Evolutionary conservation across 495 filamentous ascomycete species (phyloP), one percentile per base, ranked within the genome.

Genomic region (Mycothermus thermophilus): DNA sequence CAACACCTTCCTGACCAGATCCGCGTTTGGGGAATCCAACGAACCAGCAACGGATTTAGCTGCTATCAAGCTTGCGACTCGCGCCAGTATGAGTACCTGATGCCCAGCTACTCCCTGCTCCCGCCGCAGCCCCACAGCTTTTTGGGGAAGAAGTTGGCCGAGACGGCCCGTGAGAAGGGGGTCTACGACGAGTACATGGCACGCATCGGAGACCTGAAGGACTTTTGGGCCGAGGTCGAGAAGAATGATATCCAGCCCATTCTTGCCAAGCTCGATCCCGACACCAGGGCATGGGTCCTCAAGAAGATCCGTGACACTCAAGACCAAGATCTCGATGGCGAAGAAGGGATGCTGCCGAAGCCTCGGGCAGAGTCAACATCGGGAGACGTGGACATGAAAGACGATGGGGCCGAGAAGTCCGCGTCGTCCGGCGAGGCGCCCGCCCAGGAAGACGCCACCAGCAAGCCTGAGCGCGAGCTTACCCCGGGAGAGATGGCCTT

Each of bases 21-120:
- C 36, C 71, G 88, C 8, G 71, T 97, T 8, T 97, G 90, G 90
- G 90, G 82, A 6, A 78, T 93, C 32, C 71, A 90, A 50, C 64
- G 80, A 14, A 87, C 87, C 1, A 83, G 72, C 45, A 81, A 79
- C 35, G 67, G 75, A 34, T 97, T 96, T 65, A 93, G 77, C 54
- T 81, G 78, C 55, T 96, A 97, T 52, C 77, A 90, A 46, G 66
- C 82, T 26, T 94, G 87, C 50, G 90, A 96, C 49, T 93, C 83
- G 8, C 72, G 90, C 35, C 83, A 84, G 55, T 97, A 97, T 58
- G 90, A 97, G 51, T 97, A 96, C 50, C 64, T 97, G 25, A 82
- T 97, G 55, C 90, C 90, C 7, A 84, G 79, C 17, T 80, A 93
- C 52, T 79, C 77, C 35, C 85, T 96, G 35, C 59, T 97, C 26